A percentile compares a stretch with the other conserved stretches of the same genome.
Evolutionary conservation across 768 basidiomycete genomes (phyloP).

Genomic region (Gautieria morchelliformis): DNA sequence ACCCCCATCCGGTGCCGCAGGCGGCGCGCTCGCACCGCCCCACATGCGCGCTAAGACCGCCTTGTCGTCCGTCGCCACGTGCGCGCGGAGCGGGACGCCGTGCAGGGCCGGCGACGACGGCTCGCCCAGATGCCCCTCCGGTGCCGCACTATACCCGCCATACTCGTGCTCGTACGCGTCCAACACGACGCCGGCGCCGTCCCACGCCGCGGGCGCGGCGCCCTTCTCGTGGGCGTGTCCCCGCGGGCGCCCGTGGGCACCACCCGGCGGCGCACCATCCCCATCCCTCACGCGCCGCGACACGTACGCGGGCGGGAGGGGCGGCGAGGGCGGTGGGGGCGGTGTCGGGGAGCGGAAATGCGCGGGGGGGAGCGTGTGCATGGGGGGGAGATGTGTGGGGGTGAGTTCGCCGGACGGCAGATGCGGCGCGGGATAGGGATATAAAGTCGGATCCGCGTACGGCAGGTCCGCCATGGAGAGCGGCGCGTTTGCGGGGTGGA

Average conservation of each 20-base stretch:
- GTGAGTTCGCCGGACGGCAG: not conserved
- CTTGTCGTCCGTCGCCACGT: conserved; percentile 13
- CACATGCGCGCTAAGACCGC: conserved; percentile 1
- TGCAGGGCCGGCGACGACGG: no score
- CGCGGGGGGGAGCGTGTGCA: not conserved
- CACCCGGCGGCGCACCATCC: no score
- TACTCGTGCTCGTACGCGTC: no score
- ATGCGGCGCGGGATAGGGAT: not conserved
- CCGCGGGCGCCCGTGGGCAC: no score
- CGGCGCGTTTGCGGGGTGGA: no score
- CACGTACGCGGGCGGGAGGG: not conserved
- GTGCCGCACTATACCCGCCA: no score
- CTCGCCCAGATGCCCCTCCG: not conserved
- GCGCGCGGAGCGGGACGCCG: conserved; percentile 1
- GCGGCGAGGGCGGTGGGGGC: not conserved
- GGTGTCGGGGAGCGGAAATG: not conserved
- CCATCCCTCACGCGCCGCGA: not conserved
- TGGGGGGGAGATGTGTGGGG: not conserved
- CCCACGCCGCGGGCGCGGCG: no score
- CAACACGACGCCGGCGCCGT: no score
- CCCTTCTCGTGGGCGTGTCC: no score
- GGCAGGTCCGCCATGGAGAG: not conserved
- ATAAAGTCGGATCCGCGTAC: not conserved
- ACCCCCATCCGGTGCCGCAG: no score
- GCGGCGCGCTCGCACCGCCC: conserved; percentile 1